Conservation (phyloP, 805 yeast genomes). For the Candida maesae region DNA sequence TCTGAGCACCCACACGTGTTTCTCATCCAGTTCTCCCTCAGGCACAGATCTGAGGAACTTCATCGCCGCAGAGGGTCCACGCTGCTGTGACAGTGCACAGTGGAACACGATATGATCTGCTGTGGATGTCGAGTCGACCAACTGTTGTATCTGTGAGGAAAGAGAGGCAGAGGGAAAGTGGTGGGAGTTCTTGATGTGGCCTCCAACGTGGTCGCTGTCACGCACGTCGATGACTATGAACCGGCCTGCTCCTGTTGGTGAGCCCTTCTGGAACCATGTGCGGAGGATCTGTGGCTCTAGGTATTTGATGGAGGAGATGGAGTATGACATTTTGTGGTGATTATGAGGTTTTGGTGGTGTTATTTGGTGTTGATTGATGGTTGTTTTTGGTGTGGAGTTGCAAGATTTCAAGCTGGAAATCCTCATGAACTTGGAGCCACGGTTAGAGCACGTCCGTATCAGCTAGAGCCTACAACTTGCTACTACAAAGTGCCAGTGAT, state of each 20-base stretch:
- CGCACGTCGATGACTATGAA: constrained; percentile 77
- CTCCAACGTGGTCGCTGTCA: constrained; percentile 77
- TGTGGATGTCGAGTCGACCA: constrained; percentile 12
- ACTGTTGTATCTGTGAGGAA: constrained; percentile 34
- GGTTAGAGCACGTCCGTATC: neutral
- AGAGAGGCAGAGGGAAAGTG: constrained; percentile 49
- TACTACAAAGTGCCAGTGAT: no score
- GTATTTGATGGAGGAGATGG: constrained; percentile 39
- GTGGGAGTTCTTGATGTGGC: constrained; percentile 56
- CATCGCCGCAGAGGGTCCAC: constrained; percentile 87
- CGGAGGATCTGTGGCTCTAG: constrained; percentile 43
- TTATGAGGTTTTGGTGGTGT: no score
- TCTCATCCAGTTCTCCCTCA: constrained; percentile 26
- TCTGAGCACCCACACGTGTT: constrained; percentile 62
- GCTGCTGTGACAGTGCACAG: constrained; percentile 84
- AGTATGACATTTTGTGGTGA: constrained; percentile 10
- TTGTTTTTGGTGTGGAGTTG: no score
- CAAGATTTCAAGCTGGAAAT: neutral
- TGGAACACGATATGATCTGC: constrained; percentile 71
- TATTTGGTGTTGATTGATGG: no score
- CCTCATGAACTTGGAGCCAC: neutral
- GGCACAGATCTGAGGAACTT: constrained; percentile 41
- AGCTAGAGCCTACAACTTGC: no score
- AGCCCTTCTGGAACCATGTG: constrained; percentile 41
- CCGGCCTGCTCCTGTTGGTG: constrained; percentile 35